phyloP scores from a whole-genome alignment of 225 moss, liverwort and hornwort genomes.

The Straminergon stramineum region DNA sequence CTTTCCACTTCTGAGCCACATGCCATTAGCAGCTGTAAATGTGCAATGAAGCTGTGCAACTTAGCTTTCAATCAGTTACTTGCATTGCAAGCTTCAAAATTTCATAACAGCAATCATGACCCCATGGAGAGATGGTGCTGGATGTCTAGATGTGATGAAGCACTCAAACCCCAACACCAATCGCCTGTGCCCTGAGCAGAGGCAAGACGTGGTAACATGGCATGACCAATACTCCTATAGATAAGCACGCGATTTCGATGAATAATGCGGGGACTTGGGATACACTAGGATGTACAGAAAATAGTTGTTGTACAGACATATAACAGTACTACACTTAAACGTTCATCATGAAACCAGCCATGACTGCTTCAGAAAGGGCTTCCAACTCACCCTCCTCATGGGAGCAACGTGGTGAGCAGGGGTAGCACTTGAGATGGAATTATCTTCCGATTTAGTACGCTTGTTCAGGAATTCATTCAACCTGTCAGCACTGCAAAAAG shows the following conservation, averaged over 20 bases:
- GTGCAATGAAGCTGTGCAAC: not conserved
- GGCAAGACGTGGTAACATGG: not conserved
- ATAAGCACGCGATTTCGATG: not conserved
- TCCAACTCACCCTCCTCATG: conserved; percentile 7
- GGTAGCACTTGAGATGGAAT: not conserved
- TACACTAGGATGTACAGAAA: conserved; percentile 9
- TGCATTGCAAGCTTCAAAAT: not conserved
- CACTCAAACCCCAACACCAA: conserved; percentile 8
- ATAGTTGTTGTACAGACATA: not conserved
- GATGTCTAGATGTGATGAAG: not conserved
- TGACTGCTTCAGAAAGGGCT: conserved; percentile 7
- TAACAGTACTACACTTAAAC: not conserved
- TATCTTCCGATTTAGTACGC: not conserved
- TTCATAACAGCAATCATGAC: not conserved
- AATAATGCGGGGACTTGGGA: not conserved
- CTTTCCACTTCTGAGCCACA: not conserved
- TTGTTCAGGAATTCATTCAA: not conserved
- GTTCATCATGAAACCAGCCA: conserved; percentile 13
- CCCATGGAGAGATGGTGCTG: not conserved
- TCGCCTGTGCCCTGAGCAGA: conserved; percentile 8
- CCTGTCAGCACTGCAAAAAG: conserved; percentile 3
- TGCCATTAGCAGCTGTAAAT: conserved; percentile 4
- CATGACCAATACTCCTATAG: not conserved
- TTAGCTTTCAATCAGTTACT: not conserved
- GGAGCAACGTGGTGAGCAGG: conserved; percentile 9